Evolutionary conservation across 345 rosid species (phyloP), one percentile per base, ranked within the genome.

Genomic region (Linum tenue): DNA sequence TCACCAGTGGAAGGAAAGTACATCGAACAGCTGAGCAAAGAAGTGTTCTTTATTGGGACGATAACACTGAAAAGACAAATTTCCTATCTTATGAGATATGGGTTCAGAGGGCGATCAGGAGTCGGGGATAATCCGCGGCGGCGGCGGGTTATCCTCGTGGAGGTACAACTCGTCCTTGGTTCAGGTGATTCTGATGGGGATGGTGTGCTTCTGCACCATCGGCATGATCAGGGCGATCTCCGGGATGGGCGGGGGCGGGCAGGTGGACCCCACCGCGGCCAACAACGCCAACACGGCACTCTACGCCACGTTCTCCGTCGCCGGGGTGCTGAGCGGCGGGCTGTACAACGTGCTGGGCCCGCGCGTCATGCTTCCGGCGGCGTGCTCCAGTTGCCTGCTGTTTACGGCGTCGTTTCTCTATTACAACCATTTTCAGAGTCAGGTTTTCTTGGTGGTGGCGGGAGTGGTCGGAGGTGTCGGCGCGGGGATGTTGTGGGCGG

Each of bases 181-280:
- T 1, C 98, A 92, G 67, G 86, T 92, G 6, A 62, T 61, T 59
- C 75, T 90, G 17, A 88, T 92, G 43, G 98, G 96, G 0, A 67
- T 92, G 3, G 98, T 92, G 44, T 92, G 98, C 64, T 92, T 92
- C 75, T 92, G 97, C 66, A 90, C 96, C 39, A 97, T 97, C 0
- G 96, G 96, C 1, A 92, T 92, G 91, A 90, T 90, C 79, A 92
- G 90, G 63, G 98, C 98, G 39, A 84, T 92, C 65, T 82, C 94
- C 37, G 98, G 98, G 3, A 86, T 92, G 98, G 98, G 97, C 14
- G 98, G 91, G 1, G 97, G 94, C 0, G 98, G 97, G 12, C 98
- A 92, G 74, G 80, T 90, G 4, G 83, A 92, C 62, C 73, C 77
- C 53, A 86, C 88, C 16, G 98, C 97, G 7, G 77, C 86, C 57